A percentile compares a stretch with the other conserved stretches of the same genome.
These are phyloP conservation scores for Elsinoe arachidis DNA, from an alignment of 2,329 filamentous ascomycete genomes.

Conservation along the genomic window DNA sequence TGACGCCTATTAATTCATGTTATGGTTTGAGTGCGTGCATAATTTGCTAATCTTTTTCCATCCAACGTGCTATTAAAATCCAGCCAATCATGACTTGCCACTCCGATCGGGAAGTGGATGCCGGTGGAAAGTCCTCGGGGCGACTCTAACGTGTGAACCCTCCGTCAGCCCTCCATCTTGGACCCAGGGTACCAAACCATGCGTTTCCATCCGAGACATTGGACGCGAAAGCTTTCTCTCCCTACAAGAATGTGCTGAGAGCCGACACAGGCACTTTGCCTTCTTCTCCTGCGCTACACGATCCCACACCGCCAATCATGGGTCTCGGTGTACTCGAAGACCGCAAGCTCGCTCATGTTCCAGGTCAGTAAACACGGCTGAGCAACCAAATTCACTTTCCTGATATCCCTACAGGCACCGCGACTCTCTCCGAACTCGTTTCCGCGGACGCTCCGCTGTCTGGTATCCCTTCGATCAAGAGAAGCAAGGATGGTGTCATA, in stretches of 20 bases:
- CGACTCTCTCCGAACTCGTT: slow-evolving; percentile 32
- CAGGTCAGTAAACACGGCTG: slow-evolving; percentile 47
- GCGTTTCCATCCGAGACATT: background rate
- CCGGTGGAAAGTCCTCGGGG: background rate
- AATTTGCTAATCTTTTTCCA: background rate
- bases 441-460: slow-evolving; percentile 16
- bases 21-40: background rate
- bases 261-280: background rate
- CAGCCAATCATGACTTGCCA: background rate
- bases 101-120: background rate
- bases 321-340: slow-evolving; percentile 11
- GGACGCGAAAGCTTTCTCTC: background rate
- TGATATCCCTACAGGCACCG: slow-evolving; percentile 29
- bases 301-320: background rate
- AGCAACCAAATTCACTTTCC: background rate
- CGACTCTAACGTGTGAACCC: background rate
- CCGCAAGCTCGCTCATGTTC: slow-evolving; percentile 55
- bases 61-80: slow-evolving; percentile 2
- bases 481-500: slow-evolving; percentile 38
- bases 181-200: background rate
- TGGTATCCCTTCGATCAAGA: slow-evolving; percentile 20
- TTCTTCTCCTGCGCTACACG: background rate
- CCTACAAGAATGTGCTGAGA: background rate
- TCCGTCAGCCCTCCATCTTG: background rate
- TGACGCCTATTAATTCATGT: background rate